phyloP scores from a whole-genome alignment of 495 filamentous ascomycete species.

The Astrocystis sublimbata region DNA sequence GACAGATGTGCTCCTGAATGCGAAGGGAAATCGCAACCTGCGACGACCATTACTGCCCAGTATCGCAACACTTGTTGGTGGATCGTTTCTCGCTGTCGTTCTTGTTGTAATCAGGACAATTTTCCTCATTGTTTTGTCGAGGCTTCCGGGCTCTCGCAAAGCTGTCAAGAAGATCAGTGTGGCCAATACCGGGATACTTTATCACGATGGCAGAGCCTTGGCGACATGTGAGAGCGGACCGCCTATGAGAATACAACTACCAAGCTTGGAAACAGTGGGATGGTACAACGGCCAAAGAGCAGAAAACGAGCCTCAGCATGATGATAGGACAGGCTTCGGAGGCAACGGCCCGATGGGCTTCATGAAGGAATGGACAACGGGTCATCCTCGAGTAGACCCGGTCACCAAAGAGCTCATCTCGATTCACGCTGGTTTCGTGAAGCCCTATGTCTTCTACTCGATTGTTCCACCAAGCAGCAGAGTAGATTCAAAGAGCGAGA shows the following conservation, averaged over 20 bases:
- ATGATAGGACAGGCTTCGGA: conserved; percentile 43
- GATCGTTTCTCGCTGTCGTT: conserved; percentile 46
- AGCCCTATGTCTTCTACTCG: conserved; percentile 67
- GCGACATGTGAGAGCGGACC: conserved; percentile 69
- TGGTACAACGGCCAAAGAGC: conserved; percentile 62
- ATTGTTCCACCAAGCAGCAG: conserved; percentile 45
- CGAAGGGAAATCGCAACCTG: conserved; percentile 42
- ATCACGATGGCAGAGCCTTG: conserved; percentile 65
- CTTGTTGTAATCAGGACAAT: conserved; percentile 52
- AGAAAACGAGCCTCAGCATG: conserved; percentile 44
- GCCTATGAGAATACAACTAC: conserved; percentile 61
- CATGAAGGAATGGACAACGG: conserved; percentile 68
- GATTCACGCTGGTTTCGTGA: conserved; percentile 60
- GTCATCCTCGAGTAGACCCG: conserved; percentile 64
- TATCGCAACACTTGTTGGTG: conserved; percentile 61
- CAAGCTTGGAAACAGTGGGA: conserved; percentile 61
- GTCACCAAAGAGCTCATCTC: conserved; percentile 61
- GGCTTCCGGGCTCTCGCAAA: conserved; percentile 52
- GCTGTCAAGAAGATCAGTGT: conserved; percentile 62
- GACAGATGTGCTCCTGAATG: conserved; percentile 61
- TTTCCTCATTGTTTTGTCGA: conserved; percentile 54
- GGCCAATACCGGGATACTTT: conserved; percentile 62
- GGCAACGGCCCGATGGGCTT: conserved; percentile 52
- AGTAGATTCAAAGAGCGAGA: conserved; percentile 2
- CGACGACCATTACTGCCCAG: conserved; percentile 58